Base-by-base conservation (phyloP, 805 yeast genomes). In the Spathaspora gorwiae region DNA sequence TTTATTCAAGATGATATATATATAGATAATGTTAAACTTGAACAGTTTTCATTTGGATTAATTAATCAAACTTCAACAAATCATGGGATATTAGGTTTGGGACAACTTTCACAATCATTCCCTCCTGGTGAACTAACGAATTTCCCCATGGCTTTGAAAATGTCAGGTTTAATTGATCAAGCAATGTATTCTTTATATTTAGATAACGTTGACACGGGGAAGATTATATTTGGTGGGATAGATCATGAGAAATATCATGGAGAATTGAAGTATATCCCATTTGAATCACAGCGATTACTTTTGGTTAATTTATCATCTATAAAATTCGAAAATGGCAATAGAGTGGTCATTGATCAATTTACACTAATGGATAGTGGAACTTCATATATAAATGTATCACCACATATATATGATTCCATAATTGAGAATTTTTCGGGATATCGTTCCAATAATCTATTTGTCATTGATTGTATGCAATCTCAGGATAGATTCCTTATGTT, bases 71-170 rank as follows among this genome's bases (percentile, higher is more conserved):
- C 88, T 1, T 78, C 80, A 50, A 79, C 90, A 5, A 60, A 79
- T 7, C 64, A 75, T 47, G 92, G 95, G 45, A 90, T 87, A 26
- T 62, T 87, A 37, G 90, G 90, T 29, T 79, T 87, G 49, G 92
- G 94, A 6, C 8, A 27, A 35, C 15, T 27, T 9, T 19, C 26
- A 7, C 37, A 35, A 19, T 35, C 37, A 7, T 8, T 19, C 24
- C 27, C 24, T 9, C 27, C 11, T 9, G 27, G 12, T 5, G 15
- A 9, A 14, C 35, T 32, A 12, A 48, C 52, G 42, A 68, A 67
- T 48, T 47, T 65, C 26, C 73, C 72, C 8, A 49, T 51, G 30
- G 54, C 55, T 12, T 52, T 68, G 54, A 59, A 60, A 40, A 41
- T 48, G 5, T 55, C 54, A 37, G 72, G 72, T 8, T 35, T 56